Percentiles rank a stretch among this genome's conserved stretches.
phyloP scores from a whole-genome alignment of 2,329 filamentous ascomycete genomes.

The Pseudophaeomoniella oleicola region DNA sequence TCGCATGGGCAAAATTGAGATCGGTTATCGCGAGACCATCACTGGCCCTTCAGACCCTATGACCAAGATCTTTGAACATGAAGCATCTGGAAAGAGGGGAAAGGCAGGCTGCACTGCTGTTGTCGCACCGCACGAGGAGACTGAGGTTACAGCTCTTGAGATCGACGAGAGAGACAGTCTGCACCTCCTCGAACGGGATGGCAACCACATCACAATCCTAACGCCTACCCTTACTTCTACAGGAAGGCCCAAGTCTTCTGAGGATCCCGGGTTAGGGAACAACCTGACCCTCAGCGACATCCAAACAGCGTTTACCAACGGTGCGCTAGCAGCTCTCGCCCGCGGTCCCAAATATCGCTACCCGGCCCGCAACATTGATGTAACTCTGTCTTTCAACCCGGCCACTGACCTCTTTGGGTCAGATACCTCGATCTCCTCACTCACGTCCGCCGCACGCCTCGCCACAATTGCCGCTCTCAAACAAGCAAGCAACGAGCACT shows the following conservation, averaged over 20 bases:
- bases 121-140: slow-evolving; percentile 45
- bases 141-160: slow-evolving; percentile 2
- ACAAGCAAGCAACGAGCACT: slow-evolving; percentile 38
- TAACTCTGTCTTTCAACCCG: slow-evolving; percentile 56
- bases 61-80: slow-evolving; percentile 57
- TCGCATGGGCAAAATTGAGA: slow-evolving; percentile 78
- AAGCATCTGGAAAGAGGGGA: slow-evolving; percentile 64
- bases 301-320: slow-evolving; percentile 52
- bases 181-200: slow-evolving; percentile 40
- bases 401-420: slow-evolving; percentile 48
- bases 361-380: slow-evolving; percentile 61
- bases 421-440: slow-evolving; percentile 52
- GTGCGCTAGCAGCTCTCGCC: slow-evolving; percentile 67
- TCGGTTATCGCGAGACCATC: slow-evolving; percentile 82
- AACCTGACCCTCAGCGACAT: slow-evolving; percentile 35
- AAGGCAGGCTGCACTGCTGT: slow-evolving; percentile 60
- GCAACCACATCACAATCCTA: slow-evolving; percentile 51
- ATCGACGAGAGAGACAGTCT: slow-evolving; percentile 11
- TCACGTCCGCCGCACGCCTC: slow-evolving; percentile 51
- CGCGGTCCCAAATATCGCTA: slow-evolving; percentile 70
- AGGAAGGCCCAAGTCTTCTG: slow-evolving; percentile 21
- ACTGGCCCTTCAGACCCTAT: slow-evolving; percentile 41
- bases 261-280: slow-evolving; percentile 37
- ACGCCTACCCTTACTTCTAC: slow-evolving; percentile 33
- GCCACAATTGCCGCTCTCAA: slow-evolving; percentile 58